phyloP scores from a whole-genome alignment of 805 yeast species.

The Barnettozyma californica region DNA sequence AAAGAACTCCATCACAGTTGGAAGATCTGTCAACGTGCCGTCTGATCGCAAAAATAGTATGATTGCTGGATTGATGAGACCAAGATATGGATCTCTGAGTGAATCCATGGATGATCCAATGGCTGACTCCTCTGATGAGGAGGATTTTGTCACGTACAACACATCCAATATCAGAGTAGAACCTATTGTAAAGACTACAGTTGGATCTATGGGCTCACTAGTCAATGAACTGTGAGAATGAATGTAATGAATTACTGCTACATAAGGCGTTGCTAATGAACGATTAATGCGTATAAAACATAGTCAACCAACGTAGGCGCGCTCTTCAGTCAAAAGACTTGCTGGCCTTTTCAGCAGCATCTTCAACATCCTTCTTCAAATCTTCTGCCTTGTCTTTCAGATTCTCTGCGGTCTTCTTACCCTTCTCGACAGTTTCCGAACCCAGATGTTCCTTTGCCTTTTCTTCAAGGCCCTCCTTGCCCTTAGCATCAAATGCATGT shows the following conservation, averaged over 20 bases:
- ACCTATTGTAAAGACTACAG: slow-evolving; percentile 8
- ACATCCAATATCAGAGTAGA: slow-evolving; percentile 15
- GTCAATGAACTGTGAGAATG: neutral
- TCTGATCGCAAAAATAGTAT: slow-evolving; percentile 6
- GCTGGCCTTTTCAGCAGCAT: neutral
- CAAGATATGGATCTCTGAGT: slow-evolving; percentile 15
- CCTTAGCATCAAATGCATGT: slow-evolving; percentile 1
- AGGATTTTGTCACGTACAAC: slow-evolving; percentile 11
- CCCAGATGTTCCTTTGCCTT: slow-evolving; percentile 6
- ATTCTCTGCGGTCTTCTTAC: slow-evolving; percentile 1
- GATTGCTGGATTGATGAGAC: slow-evolving; percentile 4
- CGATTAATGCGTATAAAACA: neutral
- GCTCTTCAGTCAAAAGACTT: neutral
- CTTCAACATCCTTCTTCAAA: slow-evolving; percentile 6
- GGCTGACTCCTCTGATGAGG: slow-evolving; percentile 8
- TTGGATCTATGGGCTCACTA: slow-evolving; percentile 1
- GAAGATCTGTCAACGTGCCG: slow-evolving; percentile 2
- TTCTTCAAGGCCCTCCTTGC: slow-evolving; percentile 5
- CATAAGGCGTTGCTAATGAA: slow-evolving; percentile 1
- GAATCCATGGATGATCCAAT: slow-evolving; percentile 6
- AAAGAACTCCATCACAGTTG: slow-evolving; percentile 11
- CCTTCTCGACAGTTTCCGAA: slow-evolving; percentile 3
- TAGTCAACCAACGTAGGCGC: neutral
- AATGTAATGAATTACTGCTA: neutral
- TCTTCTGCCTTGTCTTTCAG: slow-evolving; percentile 7